phyloP scores from a whole-genome alignment of 108 stramenopile species.

The Fragilariopsis cylindrus region DNA sequence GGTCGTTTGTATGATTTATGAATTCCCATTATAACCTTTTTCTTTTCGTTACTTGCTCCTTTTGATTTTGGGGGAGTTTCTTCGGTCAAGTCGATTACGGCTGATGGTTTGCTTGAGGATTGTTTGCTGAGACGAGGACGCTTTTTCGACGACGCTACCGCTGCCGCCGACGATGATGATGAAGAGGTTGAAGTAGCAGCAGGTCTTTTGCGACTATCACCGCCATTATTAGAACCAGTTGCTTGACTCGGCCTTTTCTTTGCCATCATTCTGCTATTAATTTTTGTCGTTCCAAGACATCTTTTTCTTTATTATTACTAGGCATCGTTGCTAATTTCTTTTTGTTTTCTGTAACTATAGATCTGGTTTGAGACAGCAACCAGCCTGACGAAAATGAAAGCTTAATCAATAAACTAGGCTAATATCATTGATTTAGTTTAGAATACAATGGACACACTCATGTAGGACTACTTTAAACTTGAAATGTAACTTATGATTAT shows the following conservation, averaged over 20 bases:
- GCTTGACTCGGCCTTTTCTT: conserved; percentile 12
- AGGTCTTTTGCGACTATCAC: not conserved
- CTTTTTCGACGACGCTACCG: not conserved
- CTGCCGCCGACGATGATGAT: not conserved
- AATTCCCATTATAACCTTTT: conserved; percentile 12
- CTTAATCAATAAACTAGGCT: not conserved
- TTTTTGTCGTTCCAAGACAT: conserved; percentile 30
- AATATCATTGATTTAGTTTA: too few species aligned
- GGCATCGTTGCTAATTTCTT: not conserved
- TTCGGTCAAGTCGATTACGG: conserved; percentile 7
- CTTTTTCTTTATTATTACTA: conserved; percentile 26
- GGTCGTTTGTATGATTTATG: conserved; percentile 27
- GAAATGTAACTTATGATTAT: too few species aligned
- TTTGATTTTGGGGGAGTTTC: not conserved
- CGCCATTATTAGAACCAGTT: not conserved
- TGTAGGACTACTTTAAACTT: too few species aligned
- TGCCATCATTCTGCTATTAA: conserved; percentile 19
- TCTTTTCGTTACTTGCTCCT: not conserved
- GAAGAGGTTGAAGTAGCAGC: not conserved
- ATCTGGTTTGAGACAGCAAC: too few species aligned
- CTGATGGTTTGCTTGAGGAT: not conserved
- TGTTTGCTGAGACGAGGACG: not conserved
- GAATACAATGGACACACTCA: too few species aligned
- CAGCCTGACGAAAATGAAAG: not conserved
- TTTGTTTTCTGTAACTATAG: too few species aligned